These are phyloP conservation scores for Cephalotrichum gorgonifer DNA, from an alignment of 2,329 filamentous ascomycete species.

Conservation along the genomic window DNA sequence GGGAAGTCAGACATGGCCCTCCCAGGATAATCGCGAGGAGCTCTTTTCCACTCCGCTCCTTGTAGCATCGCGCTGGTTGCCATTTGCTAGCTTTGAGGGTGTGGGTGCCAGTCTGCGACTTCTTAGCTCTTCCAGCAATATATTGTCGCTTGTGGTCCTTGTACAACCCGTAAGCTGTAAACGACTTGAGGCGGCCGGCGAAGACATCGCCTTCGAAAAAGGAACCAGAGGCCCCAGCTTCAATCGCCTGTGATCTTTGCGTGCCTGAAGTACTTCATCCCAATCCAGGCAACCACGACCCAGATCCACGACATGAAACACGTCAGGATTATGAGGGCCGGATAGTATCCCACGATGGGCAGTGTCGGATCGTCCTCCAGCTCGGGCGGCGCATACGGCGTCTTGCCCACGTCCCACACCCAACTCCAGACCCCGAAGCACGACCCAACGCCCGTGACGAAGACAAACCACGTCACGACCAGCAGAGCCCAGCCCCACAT, in stretches of 20 bases:
- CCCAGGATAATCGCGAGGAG: too few relatives aligned
- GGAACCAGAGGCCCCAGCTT: conserved; percentile 7
- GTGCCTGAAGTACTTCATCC: conserved; percentile 99
- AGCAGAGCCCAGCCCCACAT: conserved; percentile 98
- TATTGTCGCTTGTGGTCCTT: too few relatives aligned
- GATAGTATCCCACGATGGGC: conserved; percentile 95
- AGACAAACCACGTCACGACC: conserved; percentile 85
- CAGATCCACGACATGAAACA: conserved; percentile 98
- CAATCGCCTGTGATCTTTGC: conserved; percentile 71
- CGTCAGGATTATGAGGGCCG: conserved; percentile 83
- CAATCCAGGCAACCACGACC: conserved; percentile 95
- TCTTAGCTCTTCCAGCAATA: too few relatives aligned
- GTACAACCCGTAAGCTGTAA: too few relatives aligned
- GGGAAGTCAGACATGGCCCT: too few relatives aligned
- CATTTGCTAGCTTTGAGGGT: too few relatives aligned
- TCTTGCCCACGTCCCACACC: conserved; percentile 98
- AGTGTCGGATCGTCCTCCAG: conserved; percentile 89
- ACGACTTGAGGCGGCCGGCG: too few relatives aligned
- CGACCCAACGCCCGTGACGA: conserved; percentile 92
- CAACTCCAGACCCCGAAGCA: conserved; percentile 94
- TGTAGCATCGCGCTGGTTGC: too few relatives aligned
- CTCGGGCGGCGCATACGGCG: conserved; percentile 89
- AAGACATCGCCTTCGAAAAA: background rate
- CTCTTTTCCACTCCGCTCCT: too few relatives aligned
- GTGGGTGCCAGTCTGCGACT: too few relatives aligned